A percentile compares a stretch with the other conserved stretches of the same genome.
Evolutionary conservation across 768 basidiomycete species (phyloP).

Genomic region (Xanthoconium purpureum): DNA sequence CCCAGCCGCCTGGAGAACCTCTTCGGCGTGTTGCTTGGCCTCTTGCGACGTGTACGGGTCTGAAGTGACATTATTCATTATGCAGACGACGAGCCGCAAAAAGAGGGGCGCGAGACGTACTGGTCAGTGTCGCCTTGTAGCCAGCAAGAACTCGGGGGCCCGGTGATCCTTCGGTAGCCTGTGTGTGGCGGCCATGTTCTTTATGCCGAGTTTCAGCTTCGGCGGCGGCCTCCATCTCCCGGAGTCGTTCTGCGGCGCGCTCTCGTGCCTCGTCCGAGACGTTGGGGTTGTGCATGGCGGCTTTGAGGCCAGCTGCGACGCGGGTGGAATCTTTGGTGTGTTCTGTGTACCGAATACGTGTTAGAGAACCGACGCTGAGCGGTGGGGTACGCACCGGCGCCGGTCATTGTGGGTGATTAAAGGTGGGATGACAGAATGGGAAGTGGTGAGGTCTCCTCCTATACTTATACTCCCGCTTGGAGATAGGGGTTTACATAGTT

Average conservation of each 20-base stretch:
- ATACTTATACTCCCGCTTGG: neutral
- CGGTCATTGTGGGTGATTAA: constrained; percentile 6
- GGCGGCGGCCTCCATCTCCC: constrained; percentile 33
- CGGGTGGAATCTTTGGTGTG: constrained; percentile 40
- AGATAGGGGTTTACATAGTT: constrained; percentile 10
- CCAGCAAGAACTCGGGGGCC: constrained; percentile 37
- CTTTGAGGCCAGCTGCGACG: constrained; percentile 56
- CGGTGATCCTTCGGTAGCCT: constrained; percentile 5
- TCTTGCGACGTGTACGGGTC: constrained; percentile 45
- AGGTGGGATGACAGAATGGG: too few species aligned
- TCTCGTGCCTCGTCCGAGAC: constrained; percentile 55
- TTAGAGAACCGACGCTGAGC: neutral
- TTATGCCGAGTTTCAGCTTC: neutral
- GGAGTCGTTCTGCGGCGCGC: constrained; percentile 45
- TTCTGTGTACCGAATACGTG: constrained; percentile 9
- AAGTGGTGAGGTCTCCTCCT: neutral
- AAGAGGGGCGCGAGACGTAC: constrained; percentile 22
- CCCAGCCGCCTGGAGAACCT: constrained; percentile 48
- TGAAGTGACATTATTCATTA: neutral
- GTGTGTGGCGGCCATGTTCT: too few species aligned
- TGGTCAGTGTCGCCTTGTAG: constrained; percentile 49
- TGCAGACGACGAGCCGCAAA: too few species aligned
- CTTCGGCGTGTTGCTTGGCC: constrained; percentile 54
- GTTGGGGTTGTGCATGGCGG: constrained; percentile 55
- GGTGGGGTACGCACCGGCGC: neutral